Base-by-base conservation (phyloP, 805 yeast species). In the Vanderwaltozyma yarrowii region DNA sequence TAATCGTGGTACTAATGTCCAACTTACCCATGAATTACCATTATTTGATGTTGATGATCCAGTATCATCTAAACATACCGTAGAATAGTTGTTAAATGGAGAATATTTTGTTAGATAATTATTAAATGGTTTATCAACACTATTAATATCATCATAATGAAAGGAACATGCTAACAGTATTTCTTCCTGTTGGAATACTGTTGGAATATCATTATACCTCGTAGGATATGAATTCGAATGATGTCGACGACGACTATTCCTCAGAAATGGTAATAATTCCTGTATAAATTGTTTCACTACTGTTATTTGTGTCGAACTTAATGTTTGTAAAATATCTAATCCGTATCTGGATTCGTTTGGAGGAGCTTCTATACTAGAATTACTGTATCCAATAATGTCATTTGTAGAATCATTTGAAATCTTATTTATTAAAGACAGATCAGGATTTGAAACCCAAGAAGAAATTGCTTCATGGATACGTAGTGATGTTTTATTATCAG, bases 221-320 rank as follows among this genome's bases (percentile, higher is more conserved):
- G n/a, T 20, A 11, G 31, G 25, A 16, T 32, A 30, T 13, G 18
- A 19, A 13, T 7, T 18, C n/a, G 27, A 3, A 8, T 17, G 15
- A 30, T 27, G n/a, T 4, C 6, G 16, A 12, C 41, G 37, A 12
- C 45, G 45, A 19, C 46, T 38, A 25, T 40, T 40, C 20, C 46
- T 40, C 17, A 49, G 30, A 12, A 49, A 34, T 4, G 55, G 52
- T 12, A 47, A 25, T 33, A 49, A 35, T 6, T 44, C 46, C 20
- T 38, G 41, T 5, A 50, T 38, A 8, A 49, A 35, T n/a, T 37
- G 38, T 34, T 38, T 45, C 10, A 45, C 44, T 10, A 40, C 34
- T 14, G 18, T 26, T 5, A 44, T 30, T 25, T 50, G 51, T 14
- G 13, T 15, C 17, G 7, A 4, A 4, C 17, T 36, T 11, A 36